Evolutionary conservation across 805 yeast species (phyloP), one percentile per base, ranked within the genome.

Genomic region (Lachancea waltii): DNA sequence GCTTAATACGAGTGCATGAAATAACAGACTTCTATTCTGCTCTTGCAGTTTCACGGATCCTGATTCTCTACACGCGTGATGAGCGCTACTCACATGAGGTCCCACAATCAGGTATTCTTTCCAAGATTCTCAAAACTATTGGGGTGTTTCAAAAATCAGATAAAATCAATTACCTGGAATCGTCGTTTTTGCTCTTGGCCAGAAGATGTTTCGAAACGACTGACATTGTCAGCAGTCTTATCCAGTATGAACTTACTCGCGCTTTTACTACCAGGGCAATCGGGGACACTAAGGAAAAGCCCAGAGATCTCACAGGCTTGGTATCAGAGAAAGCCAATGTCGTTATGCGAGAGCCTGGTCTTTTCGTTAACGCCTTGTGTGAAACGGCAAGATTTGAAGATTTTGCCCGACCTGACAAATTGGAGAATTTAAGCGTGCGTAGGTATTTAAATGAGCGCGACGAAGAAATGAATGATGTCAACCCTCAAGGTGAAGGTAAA

Each of bases 171-270:
- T 58, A 60, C 42, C 41, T 77, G 1, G 78, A 76, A 42, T 62
- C 69, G 5, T 56, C 75, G 1, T 64, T 79, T 15, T 65, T 77
- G 1, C 63, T 75, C 9, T 62, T 86, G 23, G 56, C 80, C 1
- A 72, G 95, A 53, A 67, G 82, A 30, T 79, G 87, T 41, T 76
- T 80, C 54, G 97, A 87, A 56, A 72, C 76, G 3, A 55, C 63
- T 0, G 69, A 67, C 0, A 61, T 73, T 9, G 62, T 85, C 4
- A 63, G 66, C 20, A 62, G 63, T 7, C 60, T 72, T 26, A 73
- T 85, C 50, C 49, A 61, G 0, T 63, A 69, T 16, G 86, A 80
- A 40, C 54, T 84, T 8, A 55, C 68, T 3, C 64, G 61, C 18
- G 60, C 68, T 21, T 68, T 78, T 33, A 56, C 56, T 1, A 51